These are phyloP conservation scores for Tothia fuscella DNA, from an alignment of 2,329 filamentous ascomycete species.

Conservation along the genomic window DNA sequence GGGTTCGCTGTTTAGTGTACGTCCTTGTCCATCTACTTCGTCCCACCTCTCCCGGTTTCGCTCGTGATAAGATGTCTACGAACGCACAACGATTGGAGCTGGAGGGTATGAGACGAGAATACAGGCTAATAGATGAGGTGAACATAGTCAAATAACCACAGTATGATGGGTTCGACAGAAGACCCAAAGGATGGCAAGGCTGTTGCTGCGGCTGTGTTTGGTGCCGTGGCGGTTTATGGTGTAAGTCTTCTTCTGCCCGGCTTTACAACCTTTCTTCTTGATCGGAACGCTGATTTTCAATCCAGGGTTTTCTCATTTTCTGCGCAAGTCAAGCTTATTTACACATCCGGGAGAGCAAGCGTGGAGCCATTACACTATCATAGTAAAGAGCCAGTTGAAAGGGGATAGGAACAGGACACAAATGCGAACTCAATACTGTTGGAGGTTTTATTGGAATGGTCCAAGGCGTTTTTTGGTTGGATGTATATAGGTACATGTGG, in stretches of 20 bases:
- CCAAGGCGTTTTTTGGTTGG: too few species aligned
- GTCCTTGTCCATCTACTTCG: conserved; percentile 17
- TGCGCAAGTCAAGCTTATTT: conserved; percentile 82
- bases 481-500: too few species aligned
- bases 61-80: not conserved
- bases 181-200: conserved; percentile 59
- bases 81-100: not conserved
- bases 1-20: conserved; percentile 60
- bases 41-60: not conserved
- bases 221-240: conserved; percentile 75
- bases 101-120: not conserved
- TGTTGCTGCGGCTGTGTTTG: conserved; percentile 76
- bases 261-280: not conserved
- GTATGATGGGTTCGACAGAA: conserved; percentile 64
- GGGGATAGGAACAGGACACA: too few species aligned
- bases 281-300: too few species aligned
- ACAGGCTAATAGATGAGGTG: not conserved
- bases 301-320: conserved; percentile 80
- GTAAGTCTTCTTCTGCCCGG: conserved; percentile 43
- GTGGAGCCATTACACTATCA: conserved; percentile 70
- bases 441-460: too few species aligned
- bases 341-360: conserved; percentile 69
- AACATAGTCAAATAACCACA: conserved; percentile 45
- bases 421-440: too few species aligned
- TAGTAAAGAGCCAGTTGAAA: too few species aligned